Conservation (phyloP, 805 yeast genomes). For the Ogataea trehalophila region DNA sequence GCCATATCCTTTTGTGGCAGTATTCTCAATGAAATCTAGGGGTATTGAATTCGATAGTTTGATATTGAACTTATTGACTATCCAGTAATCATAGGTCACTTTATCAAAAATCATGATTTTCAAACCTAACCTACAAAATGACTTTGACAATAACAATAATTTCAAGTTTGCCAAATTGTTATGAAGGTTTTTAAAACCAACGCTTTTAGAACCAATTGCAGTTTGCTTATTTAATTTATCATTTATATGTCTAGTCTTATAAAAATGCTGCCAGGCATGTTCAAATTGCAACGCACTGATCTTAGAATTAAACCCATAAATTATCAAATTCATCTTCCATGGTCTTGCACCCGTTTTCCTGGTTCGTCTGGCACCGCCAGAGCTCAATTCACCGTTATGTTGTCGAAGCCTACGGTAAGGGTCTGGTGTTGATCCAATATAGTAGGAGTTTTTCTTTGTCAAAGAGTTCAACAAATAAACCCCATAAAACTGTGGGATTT, state of each 20-base stretch:
- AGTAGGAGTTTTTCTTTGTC: slow-evolving; percentile 53
- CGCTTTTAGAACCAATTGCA: slow-evolving; percentile 26
- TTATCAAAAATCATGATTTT: slow-evolving; percentile 41
- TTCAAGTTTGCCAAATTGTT: slow-evolving; percentile 45
- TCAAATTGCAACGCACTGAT: slow-evolving; percentile 75
- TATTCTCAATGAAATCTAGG: slow-evolving; percentile 10
- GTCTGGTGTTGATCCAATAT: slow-evolving; percentile 80
- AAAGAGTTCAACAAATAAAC: slow-evolving; percentile 65
- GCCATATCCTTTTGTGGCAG: neutral
- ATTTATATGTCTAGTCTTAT: slow-evolving; percentile 57
- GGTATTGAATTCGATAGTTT: slow-evolving; percentile 18
- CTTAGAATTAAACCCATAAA: slow-evolving; percentile 69
- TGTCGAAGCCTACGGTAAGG: slow-evolving; percentile 65
- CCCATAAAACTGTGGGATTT: slow-evolving; percentile 50
- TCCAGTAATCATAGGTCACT: slow-evolving; percentile 31
- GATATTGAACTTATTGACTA: slow-evolving; percentile 29
- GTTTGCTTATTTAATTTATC: slow-evolving; percentile 36
- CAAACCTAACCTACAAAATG: slow-evolving; percentile 43
- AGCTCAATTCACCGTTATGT: slow-evolving; percentile 64
- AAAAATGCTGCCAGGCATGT: slow-evolving; percentile 78
- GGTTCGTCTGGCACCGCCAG: slow-evolving; percentile 71
- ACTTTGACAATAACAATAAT: slow-evolving; percentile 36
- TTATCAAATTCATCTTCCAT: slow-evolving; percentile 63
- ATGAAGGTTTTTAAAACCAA: slow-evolving; percentile 30
- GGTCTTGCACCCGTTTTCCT: slow-evolving; percentile 56